Base-by-base conservation (phyloP, 345 rosid genomes). In the Citrus trifoliata region DNA sequence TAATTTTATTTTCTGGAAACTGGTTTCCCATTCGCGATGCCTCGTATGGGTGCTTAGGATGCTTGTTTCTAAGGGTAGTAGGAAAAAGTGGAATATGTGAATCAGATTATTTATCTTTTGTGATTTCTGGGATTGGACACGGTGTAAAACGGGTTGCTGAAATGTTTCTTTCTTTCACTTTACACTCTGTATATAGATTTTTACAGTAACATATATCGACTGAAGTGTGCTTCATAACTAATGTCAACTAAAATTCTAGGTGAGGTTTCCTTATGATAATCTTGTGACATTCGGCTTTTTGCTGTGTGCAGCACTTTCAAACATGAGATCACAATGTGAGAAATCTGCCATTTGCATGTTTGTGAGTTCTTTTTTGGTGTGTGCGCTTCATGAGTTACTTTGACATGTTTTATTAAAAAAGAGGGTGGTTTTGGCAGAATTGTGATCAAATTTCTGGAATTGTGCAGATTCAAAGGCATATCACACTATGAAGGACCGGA, bases 391-490 rank as follows among this genome's bases (percentile, higher is more conserved):
- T 27, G 73, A 70, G 35, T 46, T 2, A 4, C 24, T 48, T 70
- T 16, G 55, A 19, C 30, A 40, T 38, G 32, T 40, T 13, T 68
- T 68, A 40, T 6, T 30, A 61, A 12, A 25, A 61, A 61, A 14
- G 37, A 21, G 10, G 21, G 62, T 58, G 12, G 56, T 16, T 51
- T 32, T 64, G 60, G 10, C 37, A 46, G 38, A 24, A 27, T 48
- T 48, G 6, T 75, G 48, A 75, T 2, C 21, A 46, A 13, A 64
- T 48, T 22, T 75, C 13, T 64, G 62, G 7, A 48, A 51, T 63
- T 78, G 7, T 84, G 61, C 89, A 92, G 98, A 68, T 93, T 86
- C 84, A 93, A 92, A 82, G 99, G 99, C 42, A 88, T 95, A 38
- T 93, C 98, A 5, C 97, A 95, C 74, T 93, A 93, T 74, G 91